A percentile compares a stretch with the other conserved stretches of the same genome.
phyloP scores from a whole-genome alignment of 805 yeast genomes.

The Pichia nanzhaoensis region DNA sequence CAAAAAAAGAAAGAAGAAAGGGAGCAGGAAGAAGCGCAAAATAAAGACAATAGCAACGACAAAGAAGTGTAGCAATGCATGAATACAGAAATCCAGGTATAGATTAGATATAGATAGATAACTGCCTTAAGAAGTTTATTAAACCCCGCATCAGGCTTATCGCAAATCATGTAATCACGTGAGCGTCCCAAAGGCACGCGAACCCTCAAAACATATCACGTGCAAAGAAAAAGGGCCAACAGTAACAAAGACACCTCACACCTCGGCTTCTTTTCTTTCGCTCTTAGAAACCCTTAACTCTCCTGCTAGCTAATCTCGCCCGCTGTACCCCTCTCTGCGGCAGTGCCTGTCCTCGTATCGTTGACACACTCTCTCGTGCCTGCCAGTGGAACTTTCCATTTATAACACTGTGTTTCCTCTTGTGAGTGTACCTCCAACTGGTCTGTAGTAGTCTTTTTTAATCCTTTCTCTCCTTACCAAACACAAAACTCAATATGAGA shows the following conservation, averaged over 20 bases:
- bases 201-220: too few species aligned
- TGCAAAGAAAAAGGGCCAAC: not conserved
- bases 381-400: not conserved
- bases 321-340: too few species aligned
- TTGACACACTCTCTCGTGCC: not conserved
- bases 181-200: not conserved
- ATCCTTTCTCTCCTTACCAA: not conserved
- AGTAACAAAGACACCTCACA: not conserved
- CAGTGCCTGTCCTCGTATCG: not conserved
- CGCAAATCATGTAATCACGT: not conserved
- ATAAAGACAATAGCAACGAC: too few species aligned
- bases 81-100: not conserved
- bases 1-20: not conserved
- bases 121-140: too few species aligned
- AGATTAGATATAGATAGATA: too few species aligned
- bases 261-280: not conserved
- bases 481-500: constrained; percentile 54
- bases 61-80: too few species aligned
- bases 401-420: not conserved
- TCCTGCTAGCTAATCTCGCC: too few species aligned
- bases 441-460: too few species aligned
- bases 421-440: not conserved
- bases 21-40: not conserved
- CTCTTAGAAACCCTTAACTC: too few species aligned
- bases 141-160: too few species aligned